Conservation (phyloP, 163 green algal genomes). For the Scenedesmus sp. region DNA sequence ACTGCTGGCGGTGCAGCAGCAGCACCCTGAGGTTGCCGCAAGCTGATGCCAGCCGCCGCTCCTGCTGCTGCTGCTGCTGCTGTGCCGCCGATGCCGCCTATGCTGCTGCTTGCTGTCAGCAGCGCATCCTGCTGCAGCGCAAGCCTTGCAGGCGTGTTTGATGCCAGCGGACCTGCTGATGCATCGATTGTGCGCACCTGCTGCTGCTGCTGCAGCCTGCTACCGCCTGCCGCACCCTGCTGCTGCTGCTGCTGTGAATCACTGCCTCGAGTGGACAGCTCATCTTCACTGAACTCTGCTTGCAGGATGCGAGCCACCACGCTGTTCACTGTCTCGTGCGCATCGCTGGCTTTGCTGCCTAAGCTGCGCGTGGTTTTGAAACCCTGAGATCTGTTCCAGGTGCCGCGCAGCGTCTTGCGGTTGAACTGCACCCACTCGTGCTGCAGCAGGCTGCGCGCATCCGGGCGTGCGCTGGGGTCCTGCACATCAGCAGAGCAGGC, state of each 20-base stretch:
- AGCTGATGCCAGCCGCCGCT: background rate
- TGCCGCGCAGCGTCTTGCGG: conserved; percentile 76
- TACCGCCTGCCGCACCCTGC: conserved; percentile 15
- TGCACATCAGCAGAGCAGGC: conserved; percentile 36
- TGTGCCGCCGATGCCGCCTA: background rate
- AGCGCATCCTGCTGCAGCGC: conserved; percentile 49
- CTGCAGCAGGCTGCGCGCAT: conserved; percentile 77
- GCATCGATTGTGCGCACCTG: conserved; percentile 13
- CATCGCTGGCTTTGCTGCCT: conserved; percentile 51
- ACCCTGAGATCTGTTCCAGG: conserved; percentile 73
- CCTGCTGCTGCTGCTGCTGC: conserved; percentile 24
- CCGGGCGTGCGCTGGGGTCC: conserved; percentile 79
- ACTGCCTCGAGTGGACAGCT: conserved; percentile 2
- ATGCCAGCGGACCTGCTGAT: conserved; percentile 34
- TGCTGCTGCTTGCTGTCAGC: conserved; percentile 46
- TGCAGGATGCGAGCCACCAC: conserved; percentile 81
- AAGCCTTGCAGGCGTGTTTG: conserved; percentile 27
- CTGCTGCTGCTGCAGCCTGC: background rate
- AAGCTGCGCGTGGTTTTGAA: conserved; percentile 45
- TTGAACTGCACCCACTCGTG: conserved; percentile 88
- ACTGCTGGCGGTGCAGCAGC: background rate
- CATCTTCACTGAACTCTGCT: conserved; percentile 50
- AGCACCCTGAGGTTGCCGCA: background rate
- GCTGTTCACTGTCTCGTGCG: conserved; percentile 76
- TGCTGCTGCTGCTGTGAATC: conserved; percentile 26